Evolutionary conservation across 495 filamentous ascomycete species (phyloP).

Genomic region (Lophiostoma macrostomum): DNA sequence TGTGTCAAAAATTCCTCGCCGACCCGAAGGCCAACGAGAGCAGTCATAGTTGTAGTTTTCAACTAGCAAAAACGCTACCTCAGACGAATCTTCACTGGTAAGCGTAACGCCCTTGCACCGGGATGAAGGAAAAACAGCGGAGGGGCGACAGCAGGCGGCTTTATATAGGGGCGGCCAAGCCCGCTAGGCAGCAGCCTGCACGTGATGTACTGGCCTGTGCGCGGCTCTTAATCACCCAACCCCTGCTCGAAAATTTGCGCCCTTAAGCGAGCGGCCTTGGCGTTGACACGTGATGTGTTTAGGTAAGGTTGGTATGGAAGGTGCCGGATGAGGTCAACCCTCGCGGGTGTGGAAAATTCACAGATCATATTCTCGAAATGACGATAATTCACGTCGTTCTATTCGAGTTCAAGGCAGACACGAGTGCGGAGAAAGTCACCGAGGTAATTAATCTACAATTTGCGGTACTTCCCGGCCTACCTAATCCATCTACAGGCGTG

Average conservation of each 20-base stretch:
- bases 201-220: too few relatives aligned
- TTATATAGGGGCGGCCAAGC: too few relatives aligned
- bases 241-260: too few relatives aligned
- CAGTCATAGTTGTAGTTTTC: slow-evolving; percentile 34
- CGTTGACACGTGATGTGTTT: too few relatives aligned
- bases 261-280: too few relatives aligned
- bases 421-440: slow-evolving; percentile 43
- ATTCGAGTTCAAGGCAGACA: slow-evolving; percentile 57
- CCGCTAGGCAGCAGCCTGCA: too few relatives aligned
- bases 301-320: slow-evolving; percentile 71
- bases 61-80: slow-evolving; percentile 32
- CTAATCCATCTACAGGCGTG: slow-evolving; percentile 38
- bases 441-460: slow-evolving; percentile 49
- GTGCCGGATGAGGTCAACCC: slow-evolving; percentile 55
- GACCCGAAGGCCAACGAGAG: slow-evolving; percentile 28
- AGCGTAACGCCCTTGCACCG: slow-evolving; percentile 26
- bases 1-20: slow-evolving; percentile 25
- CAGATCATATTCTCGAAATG: slow-evolving; percentile 53
- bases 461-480: slow-evolving; percentile 7
- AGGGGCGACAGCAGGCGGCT: too few relatives aligned
- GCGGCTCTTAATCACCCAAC: too few relatives aligned
- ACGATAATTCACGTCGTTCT: slow-evolving; percentile 59
- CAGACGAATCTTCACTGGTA: slow-evolving; percentile 34
- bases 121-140: too few relatives aligned
- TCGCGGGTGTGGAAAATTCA: slow-evolving; percentile 87